These are phyloP conservation scores for Erythrophleum ivorense DNA, from an alignment of 331 rosid species.

Conservation along the genomic window DNA sequence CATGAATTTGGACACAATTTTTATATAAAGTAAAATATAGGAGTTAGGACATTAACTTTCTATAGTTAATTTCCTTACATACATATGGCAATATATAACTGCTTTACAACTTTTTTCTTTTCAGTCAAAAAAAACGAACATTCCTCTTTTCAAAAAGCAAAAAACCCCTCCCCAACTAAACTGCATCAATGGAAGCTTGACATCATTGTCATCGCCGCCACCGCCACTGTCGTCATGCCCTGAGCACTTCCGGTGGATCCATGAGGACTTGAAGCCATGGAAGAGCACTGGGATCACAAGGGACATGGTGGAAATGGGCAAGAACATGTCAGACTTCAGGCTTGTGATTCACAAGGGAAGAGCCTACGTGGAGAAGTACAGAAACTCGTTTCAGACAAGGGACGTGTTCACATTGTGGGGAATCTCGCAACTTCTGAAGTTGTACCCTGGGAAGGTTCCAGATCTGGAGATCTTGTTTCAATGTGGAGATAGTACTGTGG, in stretches of 20 bases:
- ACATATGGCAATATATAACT: not conserved
- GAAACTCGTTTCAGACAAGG: constrained; percentile 53
- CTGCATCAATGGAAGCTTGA: constrained; percentile 19
- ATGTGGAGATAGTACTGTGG: constrained; percentile 53
- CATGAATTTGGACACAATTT: not conserved
- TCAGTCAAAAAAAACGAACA: constrained; percentile 39
- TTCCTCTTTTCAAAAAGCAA: constrained; percentile 10
- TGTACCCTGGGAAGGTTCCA: constrained; percentile 59
- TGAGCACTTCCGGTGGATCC: constrained; percentile 59
- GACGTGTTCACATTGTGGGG: constrained; percentile 70
- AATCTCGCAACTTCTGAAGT: constrained; percentile 58
- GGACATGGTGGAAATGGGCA: constrained; percentile 46
- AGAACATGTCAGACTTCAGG: constrained; percentile 45
- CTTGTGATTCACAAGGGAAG: constrained; percentile 55
- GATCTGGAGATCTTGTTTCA: constrained; percentile 69
- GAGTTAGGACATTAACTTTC: no score
- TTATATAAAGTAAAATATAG: not conserved
- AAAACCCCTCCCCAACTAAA: not conserved
- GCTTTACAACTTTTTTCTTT: not conserved
- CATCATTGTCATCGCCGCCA: not conserved
- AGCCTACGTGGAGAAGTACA: constrained; percentile 53
- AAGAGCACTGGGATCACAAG: constrained; percentile 53
- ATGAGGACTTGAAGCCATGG: constrained; percentile 69
- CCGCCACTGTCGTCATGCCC: constrained; percentile 21
- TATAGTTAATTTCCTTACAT: not conserved